A percentile compares a stretch with the other conserved stretches of the same genome.
These are phyloP conservation scores for Aspergillus uvarum DNA, from an alignment of 2,329 filamentous ascomycete species.

Conservation along the genomic window DNA sequence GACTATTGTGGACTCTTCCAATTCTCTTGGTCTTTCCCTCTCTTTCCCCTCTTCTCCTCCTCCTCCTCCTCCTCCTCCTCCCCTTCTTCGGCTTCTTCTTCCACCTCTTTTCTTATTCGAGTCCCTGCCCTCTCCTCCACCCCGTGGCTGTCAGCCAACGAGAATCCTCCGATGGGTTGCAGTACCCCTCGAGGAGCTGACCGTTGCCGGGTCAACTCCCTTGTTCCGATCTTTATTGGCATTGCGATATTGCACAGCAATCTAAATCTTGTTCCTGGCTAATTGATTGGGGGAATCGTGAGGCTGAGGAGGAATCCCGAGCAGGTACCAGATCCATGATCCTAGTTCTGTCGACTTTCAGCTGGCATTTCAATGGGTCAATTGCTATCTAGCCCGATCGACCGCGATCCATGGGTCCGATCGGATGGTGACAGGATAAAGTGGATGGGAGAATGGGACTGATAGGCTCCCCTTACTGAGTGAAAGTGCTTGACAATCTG, in stretches of 20 bases:
- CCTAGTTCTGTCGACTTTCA: neutral
- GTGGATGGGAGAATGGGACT: neutral
- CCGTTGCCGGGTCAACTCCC: slow-evolving; percentile 26
- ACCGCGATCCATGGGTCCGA: slow-evolving; percentile 7
- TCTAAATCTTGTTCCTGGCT: slow-evolving; percentile 10
- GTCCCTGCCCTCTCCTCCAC: neutral
- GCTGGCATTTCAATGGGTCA: slow-evolving; percentile 1
- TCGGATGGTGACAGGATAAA: neutral
- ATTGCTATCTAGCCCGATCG: neutral
- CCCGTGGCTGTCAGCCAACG: slow-evolving; percentile 1
- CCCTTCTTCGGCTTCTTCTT: neutral
- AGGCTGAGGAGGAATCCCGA: slow-evolving; percentile 2
- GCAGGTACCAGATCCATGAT: neutral
- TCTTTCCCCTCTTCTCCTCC: no score
- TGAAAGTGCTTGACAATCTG: no score
- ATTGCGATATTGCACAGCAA: neutral
- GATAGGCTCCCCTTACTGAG: neutral
- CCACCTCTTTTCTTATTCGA: neutral
- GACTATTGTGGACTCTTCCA: neutral
- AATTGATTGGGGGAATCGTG: slow-evolving; percentile 13
- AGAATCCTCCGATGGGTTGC: neutral
- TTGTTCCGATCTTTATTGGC: slow-evolving; percentile 14
- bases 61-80: neutral
- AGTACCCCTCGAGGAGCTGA: neutral
- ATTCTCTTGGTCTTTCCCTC: no score